These are phyloP conservation scores for Phoma sp. DNA, from an alignment of 2,329 filamentous ascomycete genomes.

Conservation along the genomic window DNA sequence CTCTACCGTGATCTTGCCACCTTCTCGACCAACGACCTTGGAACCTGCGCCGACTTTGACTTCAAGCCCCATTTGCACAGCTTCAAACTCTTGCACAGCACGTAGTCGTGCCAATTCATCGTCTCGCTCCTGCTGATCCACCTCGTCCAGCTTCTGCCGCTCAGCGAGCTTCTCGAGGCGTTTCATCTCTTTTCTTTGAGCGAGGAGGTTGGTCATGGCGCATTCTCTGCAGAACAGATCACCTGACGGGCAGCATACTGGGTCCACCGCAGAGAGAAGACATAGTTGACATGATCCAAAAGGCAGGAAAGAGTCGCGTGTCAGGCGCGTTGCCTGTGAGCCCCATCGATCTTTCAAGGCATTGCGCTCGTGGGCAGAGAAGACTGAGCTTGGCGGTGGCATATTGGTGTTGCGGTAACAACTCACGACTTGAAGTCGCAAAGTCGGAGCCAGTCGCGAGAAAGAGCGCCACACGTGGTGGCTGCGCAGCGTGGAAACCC, in stretches of 20 bases:
- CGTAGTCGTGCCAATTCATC: conserved; percentile 74
- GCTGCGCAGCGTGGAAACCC: background rate
- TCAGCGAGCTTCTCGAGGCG: conserved; percentile 73
- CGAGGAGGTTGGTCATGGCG: conserved; percentile 86
- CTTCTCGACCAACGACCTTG: conserved; percentile 51
- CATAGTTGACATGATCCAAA: conserved; percentile 91
- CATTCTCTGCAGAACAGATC: conserved; percentile 97
- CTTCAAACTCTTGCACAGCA: conserved; percentile 83
- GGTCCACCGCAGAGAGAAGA: conserved; percentile 79
- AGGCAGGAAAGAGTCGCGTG: conserved; percentile 88
- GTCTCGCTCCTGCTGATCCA: conserved; percentile 65
- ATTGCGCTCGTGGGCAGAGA: conserved; percentile 88
- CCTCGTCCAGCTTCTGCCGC: conserved; percentile 66
- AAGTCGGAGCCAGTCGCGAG: conserved; percentile 15
- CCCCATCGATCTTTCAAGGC: conserved; percentile 85
- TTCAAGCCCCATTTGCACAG: conserved; percentile 73
- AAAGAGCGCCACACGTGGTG: conserved; percentile 26
- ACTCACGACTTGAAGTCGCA: conserved; percentile 4
- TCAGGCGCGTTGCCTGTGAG: conserved; percentile 80
- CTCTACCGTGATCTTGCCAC: conserved; percentile 55
- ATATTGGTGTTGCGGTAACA: conserved; percentile 19
- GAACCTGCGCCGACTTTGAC: conserved; percentile 48
- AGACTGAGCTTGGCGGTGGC: conserved; percentile 64
- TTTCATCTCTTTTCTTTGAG: conserved; percentile 91
- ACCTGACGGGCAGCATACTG: conserved; percentile 78